Base-by-base conservation (phyloP, 1,284 basidiomycete genomes). In the Marasmius fiardii region DNA sequence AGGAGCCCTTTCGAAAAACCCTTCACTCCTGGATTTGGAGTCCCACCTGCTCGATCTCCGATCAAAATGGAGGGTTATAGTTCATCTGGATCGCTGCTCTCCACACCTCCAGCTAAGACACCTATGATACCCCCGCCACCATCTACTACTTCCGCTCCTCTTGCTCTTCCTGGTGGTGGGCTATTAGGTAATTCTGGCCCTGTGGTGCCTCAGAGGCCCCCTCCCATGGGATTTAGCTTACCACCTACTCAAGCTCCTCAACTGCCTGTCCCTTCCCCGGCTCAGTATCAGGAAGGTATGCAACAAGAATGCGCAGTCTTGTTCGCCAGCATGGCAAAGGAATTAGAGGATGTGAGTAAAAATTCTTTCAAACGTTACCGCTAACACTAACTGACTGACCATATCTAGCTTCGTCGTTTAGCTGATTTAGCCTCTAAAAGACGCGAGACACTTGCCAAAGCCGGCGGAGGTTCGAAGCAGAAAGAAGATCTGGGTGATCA, bases 271-370 rank as follows among this genome's bases (percentile, higher is more conserved):
- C 39, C 39, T 16, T 41, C 39, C 4, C 39, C 7, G 60, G 67
- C 34, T 59, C 66, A 26, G 62, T 64, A 76, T 47, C 79, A 81
- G 55, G 75, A 82, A 49, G 84, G 83, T 11, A 79, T 90, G 77
- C 83, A 87, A 64, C 71, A 74, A 18, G 85, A 88, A 64, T 87
- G 82, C 61, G 58, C 64, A 2, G 50, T 73, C 34, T 67, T 90
- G 24, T 71, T 81, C 48, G 55, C 61, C 1, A 68, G 62, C 11
- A 67, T 88, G 51, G 64, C 61, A 0, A 73, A 70, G 50, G 86
- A 88, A 59, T 65, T 90, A 1, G 74, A 80, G 43, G 68, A 72
- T 43, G 88, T 88, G 61, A 63, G 76, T 67, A 56, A 48, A 45
- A 47, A 16, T 52, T 20, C 4, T 12, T 21, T 51, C 11, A 53